Conservation (phyloP, 208 protist genomes). For the Leishmania martiniquensis region DNA sequence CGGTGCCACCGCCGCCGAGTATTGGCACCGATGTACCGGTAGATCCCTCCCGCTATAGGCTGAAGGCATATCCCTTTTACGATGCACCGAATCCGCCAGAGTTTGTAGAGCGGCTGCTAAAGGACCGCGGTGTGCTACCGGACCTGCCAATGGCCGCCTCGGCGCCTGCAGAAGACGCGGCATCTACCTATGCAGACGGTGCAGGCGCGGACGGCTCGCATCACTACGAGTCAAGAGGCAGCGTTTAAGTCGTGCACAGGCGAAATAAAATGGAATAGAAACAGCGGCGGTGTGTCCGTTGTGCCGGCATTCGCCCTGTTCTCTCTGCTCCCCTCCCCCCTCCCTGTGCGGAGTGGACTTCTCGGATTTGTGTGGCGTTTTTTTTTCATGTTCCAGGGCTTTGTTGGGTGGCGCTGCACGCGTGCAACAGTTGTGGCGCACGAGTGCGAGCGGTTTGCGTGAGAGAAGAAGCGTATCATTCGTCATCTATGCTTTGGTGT, state of each 20-base stretch:
- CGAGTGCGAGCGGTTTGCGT: background rate
- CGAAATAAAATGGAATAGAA: conserved; percentile 45
- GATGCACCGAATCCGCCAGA: conserved; percentile 87
- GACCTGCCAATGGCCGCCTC: conserved; percentile 69
- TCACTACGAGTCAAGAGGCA: conserved; percentile 34
- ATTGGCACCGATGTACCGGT: conserved; percentile 90
- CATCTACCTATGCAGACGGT: background rate
- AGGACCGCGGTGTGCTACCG: conserved; percentile 87
- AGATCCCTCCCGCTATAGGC: conserved; percentile 58
- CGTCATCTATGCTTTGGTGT: background rate
- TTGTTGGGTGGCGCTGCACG: background rate
- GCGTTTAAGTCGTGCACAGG: conserved; percentile 27
- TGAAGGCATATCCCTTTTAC: conserved; percentile 89
- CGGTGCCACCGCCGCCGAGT: conserved; percentile 78
- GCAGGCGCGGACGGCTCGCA: conserved; percentile 40
- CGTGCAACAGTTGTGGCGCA: background rate
- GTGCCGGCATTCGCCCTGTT: background rate
- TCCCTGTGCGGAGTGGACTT: background rate
- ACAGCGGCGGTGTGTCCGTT: background rate
- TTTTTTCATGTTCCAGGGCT: background rate
- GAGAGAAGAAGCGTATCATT: too few relatives aligned
- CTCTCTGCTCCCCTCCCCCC: background rate
- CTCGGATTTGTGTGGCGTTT: background rate
- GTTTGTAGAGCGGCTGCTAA: conserved; percentile 87
- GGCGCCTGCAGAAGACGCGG: conserved; percentile 22